Conservation (phyloP, 1,284 basidiomycete species). For the Malassezia sp. region DNA sequence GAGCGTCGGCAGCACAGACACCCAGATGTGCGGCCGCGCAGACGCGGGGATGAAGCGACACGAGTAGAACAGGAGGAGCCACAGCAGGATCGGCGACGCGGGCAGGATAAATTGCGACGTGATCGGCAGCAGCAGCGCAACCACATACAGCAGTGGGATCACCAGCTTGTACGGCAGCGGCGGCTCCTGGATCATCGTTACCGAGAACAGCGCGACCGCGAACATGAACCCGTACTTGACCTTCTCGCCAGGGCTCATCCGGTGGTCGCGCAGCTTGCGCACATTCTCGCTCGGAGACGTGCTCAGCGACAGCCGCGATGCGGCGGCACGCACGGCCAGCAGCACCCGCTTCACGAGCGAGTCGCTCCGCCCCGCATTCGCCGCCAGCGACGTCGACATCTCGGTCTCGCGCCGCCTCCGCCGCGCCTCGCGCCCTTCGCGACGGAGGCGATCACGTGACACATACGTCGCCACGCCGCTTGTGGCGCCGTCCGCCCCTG, state of each 20-base stretch:
- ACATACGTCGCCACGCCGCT: background rate
- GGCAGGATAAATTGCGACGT: slow-evolving; percentile 87
- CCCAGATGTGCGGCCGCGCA: slow-evolving; percentile 71
- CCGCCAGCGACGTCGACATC: background rate
- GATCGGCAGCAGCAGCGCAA: slow-evolving; percentile 66
- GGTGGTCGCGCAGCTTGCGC: slow-evolving; percentile 27
- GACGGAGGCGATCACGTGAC: slow-evolving; percentile 3
- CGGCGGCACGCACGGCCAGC: slow-evolving; percentile 20
- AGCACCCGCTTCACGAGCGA: background rate
- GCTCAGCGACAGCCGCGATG: slow-evolving; percentile 31
- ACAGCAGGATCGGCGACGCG: slow-evolving; percentile 72
- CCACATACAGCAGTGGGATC: slow-evolving; percentile 63
- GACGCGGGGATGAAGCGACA: slow-evolving; percentile 68
- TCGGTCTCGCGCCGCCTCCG: too few relatives aligned
- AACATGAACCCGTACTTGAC: slow-evolving; percentile 39
- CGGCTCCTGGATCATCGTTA: slow-evolving; percentile 64
- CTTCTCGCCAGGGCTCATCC: slow-evolving; percentile 24
- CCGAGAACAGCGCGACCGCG: slow-evolving; percentile 57
- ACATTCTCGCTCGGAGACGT: slow-evolving; percentile 34
- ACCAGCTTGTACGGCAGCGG: slow-evolving; percentile 62
- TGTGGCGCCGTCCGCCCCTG: too few relatives aligned
- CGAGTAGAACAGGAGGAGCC: slow-evolving; percentile 60
- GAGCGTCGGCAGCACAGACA: slow-evolving; percentile 81
- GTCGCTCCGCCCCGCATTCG: background rate
- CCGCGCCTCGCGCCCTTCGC: too few relatives aligned